Evolutionary conservation across 306 rosid species (phyloP), one percentile per base, ranked within the genome.

Genomic region (Pachyrhizus erosus): DNA sequence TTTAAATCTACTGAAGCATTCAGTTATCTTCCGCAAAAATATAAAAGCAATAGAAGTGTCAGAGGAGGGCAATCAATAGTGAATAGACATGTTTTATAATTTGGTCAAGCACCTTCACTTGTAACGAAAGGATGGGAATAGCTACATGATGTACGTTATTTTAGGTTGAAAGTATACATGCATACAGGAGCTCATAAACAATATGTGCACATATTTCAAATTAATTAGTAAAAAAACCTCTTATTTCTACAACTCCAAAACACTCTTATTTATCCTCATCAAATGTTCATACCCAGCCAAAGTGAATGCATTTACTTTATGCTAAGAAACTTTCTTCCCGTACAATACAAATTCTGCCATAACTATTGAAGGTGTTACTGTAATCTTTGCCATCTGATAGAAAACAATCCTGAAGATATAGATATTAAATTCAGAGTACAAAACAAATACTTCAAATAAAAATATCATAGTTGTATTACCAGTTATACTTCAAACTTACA

Each of bases 331-430:
- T 87, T 81, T 88, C 89, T 90, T 92, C 52, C 72, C 83, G 70
- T 88, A 89, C 79, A 87, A 74, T 57, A 89, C 29, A 87, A 89
- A 94, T 70, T 94, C 97, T 66, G 94, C 97, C 43, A 91, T 80
- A 82, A 91, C 94, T 86, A 92, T 94, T 48, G 98, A 89, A 3
- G 94, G 96, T 2, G 97, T 91, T 65, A 94, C 94, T 4, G 96
- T 93, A 60, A 94, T 94, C 88, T 94, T 94, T 75, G 98, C 91
- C 97, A 94, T 94, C 92, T 94, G 97, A 89, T 92, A 94, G 77
- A 94, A 92, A 37, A 97, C 97, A 84, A 94, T 89, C 85, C 98
- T 92, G 97, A 65, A 88, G 82, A 87, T 48, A 81, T 6, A 73
- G 86, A 76, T 18, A 83, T 76, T 67, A 85, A 87, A 70, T 14